Conservation (phyloP, 1,284 basidiomycete species). For the Pulveroboletus sp. region DNA sequence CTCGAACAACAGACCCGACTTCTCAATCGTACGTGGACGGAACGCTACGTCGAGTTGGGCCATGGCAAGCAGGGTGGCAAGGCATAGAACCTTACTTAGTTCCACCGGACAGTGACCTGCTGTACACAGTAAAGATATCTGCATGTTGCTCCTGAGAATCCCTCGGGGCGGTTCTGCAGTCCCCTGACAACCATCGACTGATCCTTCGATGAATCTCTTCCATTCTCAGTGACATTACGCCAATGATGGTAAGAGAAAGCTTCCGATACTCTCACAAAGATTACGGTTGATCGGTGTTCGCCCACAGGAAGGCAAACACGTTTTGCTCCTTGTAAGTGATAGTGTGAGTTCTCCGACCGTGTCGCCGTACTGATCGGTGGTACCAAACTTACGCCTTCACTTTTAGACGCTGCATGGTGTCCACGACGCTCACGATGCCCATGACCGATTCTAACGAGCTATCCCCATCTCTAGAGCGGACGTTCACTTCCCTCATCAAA, state of each 20-base stretch:
- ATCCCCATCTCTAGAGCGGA: neutral
- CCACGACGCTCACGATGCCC: neutral
- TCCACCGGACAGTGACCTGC: neutral
- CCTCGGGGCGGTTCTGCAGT: neutral
- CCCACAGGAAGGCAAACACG: constrained; percentile 11
- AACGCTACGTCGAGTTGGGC: constrained; percentile 32
- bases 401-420: neutral
- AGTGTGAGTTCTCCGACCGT: neutral
- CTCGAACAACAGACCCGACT: constrained; percentile 18
- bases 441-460: constrained; percentile 10
- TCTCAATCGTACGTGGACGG: constrained; percentile 27
- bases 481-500: constrained; percentile 18
- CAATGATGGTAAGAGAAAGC: neutral
- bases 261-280: neutral
- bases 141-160: neutral
- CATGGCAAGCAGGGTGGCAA: constrained; percentile 8
- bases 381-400: no score
- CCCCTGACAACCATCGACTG: neutral
- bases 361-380: neutral
- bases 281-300: constrained; percentile 2
- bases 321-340: constrained; percentile 9
- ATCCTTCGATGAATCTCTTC: neutral
- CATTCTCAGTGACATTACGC: constrained; percentile 1
- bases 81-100: constrained; percentile 7
- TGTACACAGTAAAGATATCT: constrained; percentile 4